Evolutionary conservation across 441 rosid species (phyloP).

Genomic region (Jatropha podagrica): DNA sequence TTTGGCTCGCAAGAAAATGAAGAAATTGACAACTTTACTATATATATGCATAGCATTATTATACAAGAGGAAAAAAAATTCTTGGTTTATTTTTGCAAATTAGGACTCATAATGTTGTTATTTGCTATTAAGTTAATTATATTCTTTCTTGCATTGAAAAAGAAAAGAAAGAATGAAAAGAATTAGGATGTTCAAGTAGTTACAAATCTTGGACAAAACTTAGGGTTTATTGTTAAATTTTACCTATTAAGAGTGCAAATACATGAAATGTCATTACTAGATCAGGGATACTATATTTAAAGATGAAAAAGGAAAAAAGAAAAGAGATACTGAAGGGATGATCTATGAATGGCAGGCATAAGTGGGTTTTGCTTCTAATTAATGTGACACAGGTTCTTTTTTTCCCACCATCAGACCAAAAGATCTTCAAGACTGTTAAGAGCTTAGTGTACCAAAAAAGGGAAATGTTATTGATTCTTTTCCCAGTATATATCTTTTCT

Average conservation of each 20-base stretch:
- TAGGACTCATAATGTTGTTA: no score
- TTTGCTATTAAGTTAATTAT: no score
- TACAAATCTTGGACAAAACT: no score
- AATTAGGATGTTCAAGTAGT: no score
- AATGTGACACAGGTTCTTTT: not conserved
- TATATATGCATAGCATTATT: no score
- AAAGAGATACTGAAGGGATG: not conserved
- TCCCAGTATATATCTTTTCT: slow-evolving; percentile 2
- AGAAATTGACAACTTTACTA: no score
- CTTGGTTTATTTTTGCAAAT: no score
- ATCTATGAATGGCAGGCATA: slow-evolving; percentile 14
- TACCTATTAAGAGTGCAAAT: slow-evolving; percentile 10
- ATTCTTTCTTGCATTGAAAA: not conserved
- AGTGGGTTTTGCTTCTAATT: slow-evolving; percentile 3
- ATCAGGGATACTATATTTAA: slow-evolving; percentile 15
- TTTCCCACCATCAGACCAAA: slow-evolving; percentile 5
- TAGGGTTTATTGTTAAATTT: not conserved
- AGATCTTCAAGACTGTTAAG: not conserved
- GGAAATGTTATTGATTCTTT: slow-evolving; percentile 23
- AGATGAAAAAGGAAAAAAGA: not conserved
- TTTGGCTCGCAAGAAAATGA: no score
- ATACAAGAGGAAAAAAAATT: no score
- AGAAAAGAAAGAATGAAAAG: no score
- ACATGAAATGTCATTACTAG: slow-evolving; percentile 14
- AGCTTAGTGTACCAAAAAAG: slow-evolving; percentile 9